Percentiles rank a stretch among this genome's conserved stretches.
Evolutionary conservation across 352 stramenopile genomes (phyloP).

Genomic region (Aphanomyces cochlioides): DNA sequence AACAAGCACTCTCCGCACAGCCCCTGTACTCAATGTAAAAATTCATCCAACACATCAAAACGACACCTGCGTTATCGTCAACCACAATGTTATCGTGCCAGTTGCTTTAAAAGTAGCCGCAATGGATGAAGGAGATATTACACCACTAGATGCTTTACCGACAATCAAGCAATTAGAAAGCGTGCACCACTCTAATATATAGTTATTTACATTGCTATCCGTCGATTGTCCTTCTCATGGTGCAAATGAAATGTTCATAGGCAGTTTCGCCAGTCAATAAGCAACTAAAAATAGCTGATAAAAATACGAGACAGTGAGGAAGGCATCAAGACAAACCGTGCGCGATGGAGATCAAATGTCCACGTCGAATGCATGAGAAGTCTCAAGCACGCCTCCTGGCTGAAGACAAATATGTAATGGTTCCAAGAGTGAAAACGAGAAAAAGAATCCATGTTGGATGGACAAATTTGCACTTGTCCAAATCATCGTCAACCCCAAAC

Average conservation of each 20-base stretch:
- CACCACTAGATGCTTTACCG: too few species aligned
- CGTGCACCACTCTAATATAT: too few species aligned
- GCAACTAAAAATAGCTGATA: constrained; percentile 4
- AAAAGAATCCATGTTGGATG: constrained; percentile 71
- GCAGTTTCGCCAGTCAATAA: neutral
- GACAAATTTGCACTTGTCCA: constrained; percentile 46
- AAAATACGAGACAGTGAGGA: neutral
- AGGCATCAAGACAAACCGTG: too few species aligned
- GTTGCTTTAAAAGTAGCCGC: neutral
- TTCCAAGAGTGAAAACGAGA: constrained; percentile 26
- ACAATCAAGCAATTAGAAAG: too few species aligned
- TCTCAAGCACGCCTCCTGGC: neutral
- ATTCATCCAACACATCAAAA: neutral
- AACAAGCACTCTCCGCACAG: constrained; percentile 44
- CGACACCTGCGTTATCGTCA: neutral
- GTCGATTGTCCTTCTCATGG: too few species aligned
- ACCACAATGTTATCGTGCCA: neutral
- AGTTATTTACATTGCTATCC: too few species aligned
- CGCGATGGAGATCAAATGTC: neutral
- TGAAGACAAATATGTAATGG: neutral
- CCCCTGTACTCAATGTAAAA: constrained; percentile 1
- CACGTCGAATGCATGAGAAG: constrained; percentile 12
- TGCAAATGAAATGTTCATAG: too few species aligned
- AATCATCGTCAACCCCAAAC: neutral
- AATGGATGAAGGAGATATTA: too few species aligned